phyloP scores from a whole-genome alignment of 768 basidiomycete species.

The Amanita polypyramis region DNA sequence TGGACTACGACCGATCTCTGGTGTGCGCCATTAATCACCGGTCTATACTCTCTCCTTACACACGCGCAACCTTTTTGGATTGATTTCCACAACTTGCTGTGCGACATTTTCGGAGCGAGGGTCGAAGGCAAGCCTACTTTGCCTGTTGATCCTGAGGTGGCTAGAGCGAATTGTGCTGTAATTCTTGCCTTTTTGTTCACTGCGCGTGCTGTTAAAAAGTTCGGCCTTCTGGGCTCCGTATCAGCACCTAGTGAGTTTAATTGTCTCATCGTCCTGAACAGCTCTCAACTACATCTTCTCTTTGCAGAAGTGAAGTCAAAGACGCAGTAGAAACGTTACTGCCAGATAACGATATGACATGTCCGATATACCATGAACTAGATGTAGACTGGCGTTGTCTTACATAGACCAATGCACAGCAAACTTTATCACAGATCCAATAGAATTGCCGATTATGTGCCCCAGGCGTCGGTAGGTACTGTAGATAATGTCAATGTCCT shows the following conservation, averaged over 20 bases:
- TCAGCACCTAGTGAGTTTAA: neutral
- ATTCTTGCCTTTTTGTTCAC: constrained; percentile 54
- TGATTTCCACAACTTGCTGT: constrained; percentile 39
- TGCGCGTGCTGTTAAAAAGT: constrained; percentile 57
- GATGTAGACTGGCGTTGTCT: neutral
- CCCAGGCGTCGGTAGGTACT: too few species aligned
- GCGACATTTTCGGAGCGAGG: constrained; percentile 32
- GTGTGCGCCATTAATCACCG: constrained; percentile 73
- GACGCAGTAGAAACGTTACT: neutral
- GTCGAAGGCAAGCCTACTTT: constrained; percentile 25
- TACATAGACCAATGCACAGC: too few species aligned
- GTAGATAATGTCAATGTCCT: neutral
- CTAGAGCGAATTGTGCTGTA: constrained; percentile 62
- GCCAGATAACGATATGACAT: neutral
- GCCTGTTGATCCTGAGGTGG: constrained; percentile 50
- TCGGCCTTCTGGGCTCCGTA: constrained; percentile 20
- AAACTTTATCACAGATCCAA: too few species aligned
- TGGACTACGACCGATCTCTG: constrained; percentile 84
- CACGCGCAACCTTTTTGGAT: constrained; percentile 84
- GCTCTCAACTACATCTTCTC: neutral
- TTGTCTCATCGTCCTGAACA: neutral
- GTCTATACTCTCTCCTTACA: constrained; percentile 70
- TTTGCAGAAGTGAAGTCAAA: neutral
- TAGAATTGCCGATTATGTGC: too few species aligned
- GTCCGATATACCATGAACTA: neutral